phyloP scores from a whole-genome alignment of 179 eudicot species.

The Gypsophila paniculata region DNA sequence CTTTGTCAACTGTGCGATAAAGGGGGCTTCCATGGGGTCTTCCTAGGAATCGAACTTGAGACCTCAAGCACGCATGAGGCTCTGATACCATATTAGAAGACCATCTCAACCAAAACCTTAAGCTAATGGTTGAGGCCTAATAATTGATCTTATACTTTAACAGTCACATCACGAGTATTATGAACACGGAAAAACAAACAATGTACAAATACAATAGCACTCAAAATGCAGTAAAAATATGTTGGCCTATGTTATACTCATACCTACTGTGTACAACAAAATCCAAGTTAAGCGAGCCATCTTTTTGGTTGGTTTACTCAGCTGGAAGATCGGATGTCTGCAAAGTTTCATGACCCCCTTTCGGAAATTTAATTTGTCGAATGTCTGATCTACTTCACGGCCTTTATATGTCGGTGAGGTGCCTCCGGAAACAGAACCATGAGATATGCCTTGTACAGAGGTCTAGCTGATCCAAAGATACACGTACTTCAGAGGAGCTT shows the following conservation, averaged over 20 bases:
- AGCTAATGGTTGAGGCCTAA: no score
- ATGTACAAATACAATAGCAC: background rate
- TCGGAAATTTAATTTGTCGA: conserved; percentile 44
- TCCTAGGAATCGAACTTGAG: no score
- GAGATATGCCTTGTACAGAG: conserved; percentile 19
- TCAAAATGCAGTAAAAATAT: background rate
- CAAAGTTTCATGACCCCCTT: conserved; percentile 57
- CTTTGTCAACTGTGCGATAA: no score
- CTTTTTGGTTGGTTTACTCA: conserved; percentile 52
- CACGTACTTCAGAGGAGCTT: conserved; percentile 32
- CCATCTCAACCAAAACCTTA: no score
- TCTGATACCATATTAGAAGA: no score
- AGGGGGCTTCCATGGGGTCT: no score
- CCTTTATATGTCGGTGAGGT: conserved; percentile 26
- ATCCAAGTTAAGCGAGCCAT: conserved; percentile 26
- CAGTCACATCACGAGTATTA: no score
- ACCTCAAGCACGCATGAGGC: no score
- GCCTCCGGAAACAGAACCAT: conserved; percentile 16
- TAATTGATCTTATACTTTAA: no score
- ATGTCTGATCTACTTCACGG: conserved; percentile 34
- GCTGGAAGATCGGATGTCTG: conserved; percentile 66
- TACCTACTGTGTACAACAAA: conserved; percentile 26
- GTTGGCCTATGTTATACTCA: conserved; percentile 15
- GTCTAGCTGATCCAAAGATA: conserved; percentile 39
- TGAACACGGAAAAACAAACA: no score